These are phyloP conservation scores for Phylloporus arenicola DNA, from an alignment of 768 basidiomycete genomes.

Conservation along the genomic window DNA sequence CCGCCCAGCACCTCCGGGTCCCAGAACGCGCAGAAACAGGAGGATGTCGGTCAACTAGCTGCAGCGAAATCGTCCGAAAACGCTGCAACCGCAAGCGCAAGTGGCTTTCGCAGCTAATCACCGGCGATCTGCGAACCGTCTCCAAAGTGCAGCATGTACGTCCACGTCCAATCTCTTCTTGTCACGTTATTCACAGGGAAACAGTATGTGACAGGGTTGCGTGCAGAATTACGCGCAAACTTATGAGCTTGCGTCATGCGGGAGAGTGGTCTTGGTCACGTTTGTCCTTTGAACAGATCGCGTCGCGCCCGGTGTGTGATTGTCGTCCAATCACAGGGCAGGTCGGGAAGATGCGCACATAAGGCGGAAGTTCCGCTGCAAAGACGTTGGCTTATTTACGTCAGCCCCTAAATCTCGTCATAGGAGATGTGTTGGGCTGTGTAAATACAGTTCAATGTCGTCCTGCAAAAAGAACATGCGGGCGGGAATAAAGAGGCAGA, in stretches of 20 bases:
- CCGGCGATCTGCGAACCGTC: not conserved
- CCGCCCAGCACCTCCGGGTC: too few species aligned
- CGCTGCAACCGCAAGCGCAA: not conserved
- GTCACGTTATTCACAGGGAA: not conserved
- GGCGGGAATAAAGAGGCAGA: slow-evolving; percentile 3
- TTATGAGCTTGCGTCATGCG: not conserved
- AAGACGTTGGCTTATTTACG: not conserved
- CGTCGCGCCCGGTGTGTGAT: not conserved
- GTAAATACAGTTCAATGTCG: not conserved
- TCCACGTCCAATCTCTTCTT: not conserved
- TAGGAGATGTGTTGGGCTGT: not conserved
- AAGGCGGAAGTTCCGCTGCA: not conserved
- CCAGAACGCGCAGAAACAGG: too few species aligned
- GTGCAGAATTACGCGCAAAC: not conserved
- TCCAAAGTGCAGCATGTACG: not conserved
- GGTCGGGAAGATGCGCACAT: not conserved
- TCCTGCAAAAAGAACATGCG: not conserved
- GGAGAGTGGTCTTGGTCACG: not conserved
- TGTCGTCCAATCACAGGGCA: not conserved
- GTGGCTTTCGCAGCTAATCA: not conserved
- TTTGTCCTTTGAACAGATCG: not conserved
- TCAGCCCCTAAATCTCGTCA: not conserved
- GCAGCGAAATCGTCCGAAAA: not conserved
- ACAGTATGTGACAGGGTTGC: not conserved
- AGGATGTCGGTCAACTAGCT: not conserved